These are phyloP conservation scores for Diplodia seriata DNA, from an alignment of 2,329 filamentous ascomycete genomes.

Conservation along the genomic window DNA sequence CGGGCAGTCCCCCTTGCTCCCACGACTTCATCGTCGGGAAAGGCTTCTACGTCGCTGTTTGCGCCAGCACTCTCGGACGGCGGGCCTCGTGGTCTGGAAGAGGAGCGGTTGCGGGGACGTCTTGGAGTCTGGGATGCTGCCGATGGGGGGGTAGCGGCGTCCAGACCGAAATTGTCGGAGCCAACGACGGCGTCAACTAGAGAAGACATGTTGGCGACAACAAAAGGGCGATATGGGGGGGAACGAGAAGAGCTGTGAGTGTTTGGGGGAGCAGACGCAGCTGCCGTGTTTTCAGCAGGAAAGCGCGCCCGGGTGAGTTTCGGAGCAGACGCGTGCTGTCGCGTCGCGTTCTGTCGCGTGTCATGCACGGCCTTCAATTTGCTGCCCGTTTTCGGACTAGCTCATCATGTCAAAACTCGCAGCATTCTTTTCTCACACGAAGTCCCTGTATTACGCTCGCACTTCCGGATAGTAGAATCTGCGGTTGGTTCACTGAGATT, in stretches of 20 bases:
- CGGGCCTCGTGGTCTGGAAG: conserved; percentile 62
- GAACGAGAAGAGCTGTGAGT: not conserved
- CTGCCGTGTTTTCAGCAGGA: conserved; percentile 25
- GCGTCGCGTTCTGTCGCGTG: conserved; percentile 16
- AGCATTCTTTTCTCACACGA: not conserved
- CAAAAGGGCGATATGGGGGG: not conserved
- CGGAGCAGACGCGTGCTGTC: conserved; percentile 21
- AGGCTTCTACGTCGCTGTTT: conserved; percentile 64
- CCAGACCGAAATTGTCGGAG: conserved; percentile 51
- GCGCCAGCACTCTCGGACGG: conserved; percentile 59
- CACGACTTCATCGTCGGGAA: conserved; percentile 68
- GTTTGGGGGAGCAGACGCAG: conserved; percentile 20
- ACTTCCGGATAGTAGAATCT: not conserved
- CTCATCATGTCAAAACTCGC: not conserved
- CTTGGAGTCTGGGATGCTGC: conserved; percentile 47
- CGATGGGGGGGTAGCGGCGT: conserved; percentile 45
- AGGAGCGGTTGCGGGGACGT: conserved; percentile 54
- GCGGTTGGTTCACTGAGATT: not conserved
- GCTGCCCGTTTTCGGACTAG: conserved; percentile 5
- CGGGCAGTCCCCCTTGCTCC: conserved; percentile 59
- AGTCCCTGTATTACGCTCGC: not conserved
- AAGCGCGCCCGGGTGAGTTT: conserved; percentile 12
- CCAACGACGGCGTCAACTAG: conserved; percentile 58
- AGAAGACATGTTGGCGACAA: conserved; percentile 55
- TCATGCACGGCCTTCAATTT: not conserved